These are phyloP conservation scores for Ophiostoma triangulosporum DNA, from an alignment of 2,329 filamentous ascomycete genomes.

Conservation along the genomic window DNA sequence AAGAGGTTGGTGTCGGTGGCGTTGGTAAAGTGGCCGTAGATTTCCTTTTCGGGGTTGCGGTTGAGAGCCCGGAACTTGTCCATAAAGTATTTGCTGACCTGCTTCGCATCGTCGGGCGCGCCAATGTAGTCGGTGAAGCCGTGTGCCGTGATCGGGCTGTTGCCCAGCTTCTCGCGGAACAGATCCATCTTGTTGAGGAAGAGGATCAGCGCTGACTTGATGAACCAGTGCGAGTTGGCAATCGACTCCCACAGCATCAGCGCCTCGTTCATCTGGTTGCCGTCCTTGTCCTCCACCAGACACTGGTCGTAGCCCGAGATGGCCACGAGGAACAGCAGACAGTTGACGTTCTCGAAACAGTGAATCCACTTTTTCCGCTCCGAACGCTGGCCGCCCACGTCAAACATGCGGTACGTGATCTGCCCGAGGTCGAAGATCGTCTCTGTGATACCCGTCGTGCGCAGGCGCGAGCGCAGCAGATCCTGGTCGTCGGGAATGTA, in stretches of 20 bases:
- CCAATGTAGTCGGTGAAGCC: slow-evolving; percentile 70
- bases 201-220: slow-evolving; percentile 65
- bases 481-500: slow-evolving; percentile 92
- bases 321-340: slow-evolving; percentile 82
- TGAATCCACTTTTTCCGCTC: slow-evolving; percentile 99
- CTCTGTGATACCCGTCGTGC: slow-evolving; percentile 92
- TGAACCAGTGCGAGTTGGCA: slow-evolving; percentile 77
- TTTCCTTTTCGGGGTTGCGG: slow-evolving; percentile 50
- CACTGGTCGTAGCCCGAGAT: slow-evolving; percentile 96
- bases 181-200: slow-evolving; percentile 84
- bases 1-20: slow-evolving; percentile 58
- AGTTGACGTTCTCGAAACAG: slow-evolving; percentile 91
- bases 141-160: slow-evolving; percentile 58
- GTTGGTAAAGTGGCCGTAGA: slow-evolving; percentile 50
- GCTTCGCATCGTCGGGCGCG: slow-evolving; percentile 55
- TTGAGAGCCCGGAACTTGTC: slow-evolving; percentile 70
- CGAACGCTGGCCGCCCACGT: slow-evolving; percentile 88
- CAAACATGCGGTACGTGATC: slow-evolving; percentile 93
- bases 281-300: slow-evolving; percentile 89
- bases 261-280: slow-evolving; percentile 86
- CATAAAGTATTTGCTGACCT: slow-evolving; percentile 68
- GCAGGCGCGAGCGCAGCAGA: slow-evolving; percentile 74
- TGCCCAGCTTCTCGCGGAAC: slow-evolving; percentile 61
- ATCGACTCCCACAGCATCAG: slow-evolving; percentile 80
- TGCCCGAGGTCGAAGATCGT: slow-evolving; percentile 93